These are phyloP conservation scores for Backusella parvicylindrica DNA, from an alignment of 192 early-diverging fungal species.

Conservation along the genomic window DNA sequence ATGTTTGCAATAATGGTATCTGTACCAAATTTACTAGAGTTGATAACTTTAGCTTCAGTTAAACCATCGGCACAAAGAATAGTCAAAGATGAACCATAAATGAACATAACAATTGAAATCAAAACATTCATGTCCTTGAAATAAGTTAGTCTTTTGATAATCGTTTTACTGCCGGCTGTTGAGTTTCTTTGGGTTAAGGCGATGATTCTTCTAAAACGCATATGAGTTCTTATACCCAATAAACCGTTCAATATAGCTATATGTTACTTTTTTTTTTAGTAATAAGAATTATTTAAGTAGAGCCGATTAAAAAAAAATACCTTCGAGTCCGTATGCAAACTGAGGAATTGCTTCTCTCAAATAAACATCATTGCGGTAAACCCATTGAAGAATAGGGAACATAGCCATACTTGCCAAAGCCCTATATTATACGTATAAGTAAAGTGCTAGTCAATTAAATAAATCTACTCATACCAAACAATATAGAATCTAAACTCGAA, in stretches of 20 bases:
- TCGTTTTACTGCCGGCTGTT: conserved; percentile 1
- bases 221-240: conserved; percentile 25
- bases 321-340: conserved; percentile 25
- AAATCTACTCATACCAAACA: conserved; percentile 13
- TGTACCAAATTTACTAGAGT: conserved; percentile 18
- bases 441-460: neutral
- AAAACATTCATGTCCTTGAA: conserved; percentile 35
- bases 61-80: conserved; percentile 30
- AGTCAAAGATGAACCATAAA: conserved; percentile 7
- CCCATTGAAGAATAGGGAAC: conserved; percentile 27
- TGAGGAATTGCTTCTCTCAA: conserved; percentile 26
- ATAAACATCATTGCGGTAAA: conserved; percentile 10
- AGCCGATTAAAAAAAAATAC: neutral
- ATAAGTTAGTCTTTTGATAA: conserved; percentile 23
- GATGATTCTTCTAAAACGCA: conserved; percentile 25
- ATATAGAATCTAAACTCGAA: conserved; percentile 31
- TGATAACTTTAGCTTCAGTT: conserved; percentile 9
- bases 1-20: conserved; percentile 18
- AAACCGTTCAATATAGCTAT: conserved; percentile 7
- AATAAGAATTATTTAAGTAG: neutral
- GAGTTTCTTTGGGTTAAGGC: conserved; percentile 12
- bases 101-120: conserved; percentile 8
- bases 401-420: conserved; percentile 15
- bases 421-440: conserved; percentile 10
- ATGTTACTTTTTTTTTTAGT: neutral